Base-by-base conservation (phyloP, 306 rosid genomes). In the Carpinus fangiana region DNA sequence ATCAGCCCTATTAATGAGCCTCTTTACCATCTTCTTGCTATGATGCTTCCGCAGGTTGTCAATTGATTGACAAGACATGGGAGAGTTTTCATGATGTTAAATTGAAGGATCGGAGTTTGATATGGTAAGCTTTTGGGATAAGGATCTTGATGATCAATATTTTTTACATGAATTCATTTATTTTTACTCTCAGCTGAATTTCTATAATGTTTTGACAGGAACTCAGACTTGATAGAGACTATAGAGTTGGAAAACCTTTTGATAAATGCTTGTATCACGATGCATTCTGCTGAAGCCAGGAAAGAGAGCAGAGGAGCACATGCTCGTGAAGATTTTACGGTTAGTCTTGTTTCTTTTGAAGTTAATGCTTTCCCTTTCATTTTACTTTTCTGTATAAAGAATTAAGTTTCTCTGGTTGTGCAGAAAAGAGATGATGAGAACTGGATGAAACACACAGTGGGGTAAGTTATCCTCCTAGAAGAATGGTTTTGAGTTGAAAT, bases 281-380 rank as follows among this genome's bases (percentile, higher is more conserved):
- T 93, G 97, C 90, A 88, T 84, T 93, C 98, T 55, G 98, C 98
- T 75, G 98, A 93, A 87, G 98, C 97, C 73, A 88, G 98, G 92
- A 90, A 93, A 88, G 98, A 93, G 81, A 91, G 98, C 78, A 85
- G 98, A 86, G 98, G 98, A 70, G 98, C 98, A 36, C 98, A 93
- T 80, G 98, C 98, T 54, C 98, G 93, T 17, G 98, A 93, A 85
- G 98, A 93, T 74, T 93, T 89, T 79, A 76, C 87, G 47, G 98
- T 91, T 45, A 59, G 90, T 87, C n/a, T 76, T 54, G 12, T 36
- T 43, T 70, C 13, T 20, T 66, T 51, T 61, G 70, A 46, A 9
- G 50, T 66, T 47, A 26, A 26, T 31, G n/a, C 7, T 70, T 57
- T 34, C 53, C 12, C 20, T 67, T 84, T 66, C 70, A 20, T 18